phyloP scores from a whole-genome alignment of 2,329 filamentous ascomycete genomes.

The Dryadomyces quercus-mongolicae region DNA sequence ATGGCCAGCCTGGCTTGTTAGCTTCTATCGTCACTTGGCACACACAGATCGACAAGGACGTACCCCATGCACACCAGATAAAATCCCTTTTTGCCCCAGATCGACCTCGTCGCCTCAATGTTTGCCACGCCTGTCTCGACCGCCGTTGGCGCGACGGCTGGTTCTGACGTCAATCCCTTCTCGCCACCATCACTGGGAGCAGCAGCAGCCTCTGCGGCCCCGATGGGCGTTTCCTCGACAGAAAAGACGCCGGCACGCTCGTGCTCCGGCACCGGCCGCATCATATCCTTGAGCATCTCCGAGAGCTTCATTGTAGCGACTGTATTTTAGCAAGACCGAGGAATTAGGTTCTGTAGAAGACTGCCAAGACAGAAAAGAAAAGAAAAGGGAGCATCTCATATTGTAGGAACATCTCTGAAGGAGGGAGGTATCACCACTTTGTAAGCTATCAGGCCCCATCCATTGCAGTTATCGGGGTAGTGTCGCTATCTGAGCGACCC shows the following conservation, averaged over 20 bases:
- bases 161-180: not conserved
- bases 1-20: conserved; percentile 11
- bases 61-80: conserved; percentile 13
- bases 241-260: not conserved
- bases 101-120: conserved; percentile 61
- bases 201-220: not conserved
- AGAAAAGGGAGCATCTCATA: no score
- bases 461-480: no score
- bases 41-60: no score
- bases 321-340: no score
- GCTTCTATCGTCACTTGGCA: not conserved
- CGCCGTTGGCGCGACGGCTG: not conserved
- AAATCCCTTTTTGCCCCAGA: conserved; percentile 39
- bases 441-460: no score
- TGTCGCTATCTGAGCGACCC: no score
- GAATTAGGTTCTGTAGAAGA: no score
- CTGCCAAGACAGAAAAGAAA: not conserved
- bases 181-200: not conserved
- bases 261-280: not conserved
- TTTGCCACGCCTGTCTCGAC: conserved; percentile 47
- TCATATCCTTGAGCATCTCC: not conserved
- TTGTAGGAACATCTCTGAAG: no score
- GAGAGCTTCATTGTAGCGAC: not conserved
- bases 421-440: no score
- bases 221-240: not conserved